phyloP scores from a whole-genome alignment of 257 asterid genomes.

The Solanum ahanhuiri region DNA sequence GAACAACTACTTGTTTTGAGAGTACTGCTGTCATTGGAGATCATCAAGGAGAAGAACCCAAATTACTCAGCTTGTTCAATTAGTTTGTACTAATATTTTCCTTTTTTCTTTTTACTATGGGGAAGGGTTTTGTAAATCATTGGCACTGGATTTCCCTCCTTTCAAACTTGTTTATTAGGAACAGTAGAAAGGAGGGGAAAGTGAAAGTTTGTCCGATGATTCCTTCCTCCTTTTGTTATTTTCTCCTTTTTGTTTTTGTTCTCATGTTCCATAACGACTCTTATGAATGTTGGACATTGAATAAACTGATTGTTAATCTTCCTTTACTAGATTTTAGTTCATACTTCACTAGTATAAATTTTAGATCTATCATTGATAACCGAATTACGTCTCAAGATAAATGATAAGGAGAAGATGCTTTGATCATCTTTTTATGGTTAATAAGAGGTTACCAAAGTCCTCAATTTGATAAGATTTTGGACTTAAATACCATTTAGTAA shows the following conservation, averaged over 20 bases:
- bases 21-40: conserved; percentile 8
- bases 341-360: neutral
- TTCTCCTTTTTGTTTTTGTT: neutral
- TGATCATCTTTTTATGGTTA: neutral
- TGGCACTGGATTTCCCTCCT: conserved; percentile 69
- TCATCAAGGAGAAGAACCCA: conserved; percentile 21
- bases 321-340: neutral
- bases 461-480: neutral
- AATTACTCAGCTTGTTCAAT: conserved; percentile 54
- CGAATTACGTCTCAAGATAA: neutral
- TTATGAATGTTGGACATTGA: conserved; percentile 10
- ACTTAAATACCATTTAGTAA: neutral
- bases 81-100: conserved; percentile 3
- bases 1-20: conserved; percentile 43
- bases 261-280: conserved; percentile 3
- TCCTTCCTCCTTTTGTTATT: neutral
- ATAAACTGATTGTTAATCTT: conserved; percentile 23
- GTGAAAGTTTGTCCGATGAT: conserved; percentile 60
- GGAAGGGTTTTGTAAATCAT: conserved; percentile 22
- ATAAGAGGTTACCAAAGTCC: neutral
- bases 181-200: conserved; percentile 35
- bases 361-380: neutral
- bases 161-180: conserved; percentile 7
- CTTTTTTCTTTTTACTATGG: neutral
- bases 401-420: neutral